Conservation (phyloP, 768 basidiomycete genomes). For the Boletellus ananiceps region DNA sequence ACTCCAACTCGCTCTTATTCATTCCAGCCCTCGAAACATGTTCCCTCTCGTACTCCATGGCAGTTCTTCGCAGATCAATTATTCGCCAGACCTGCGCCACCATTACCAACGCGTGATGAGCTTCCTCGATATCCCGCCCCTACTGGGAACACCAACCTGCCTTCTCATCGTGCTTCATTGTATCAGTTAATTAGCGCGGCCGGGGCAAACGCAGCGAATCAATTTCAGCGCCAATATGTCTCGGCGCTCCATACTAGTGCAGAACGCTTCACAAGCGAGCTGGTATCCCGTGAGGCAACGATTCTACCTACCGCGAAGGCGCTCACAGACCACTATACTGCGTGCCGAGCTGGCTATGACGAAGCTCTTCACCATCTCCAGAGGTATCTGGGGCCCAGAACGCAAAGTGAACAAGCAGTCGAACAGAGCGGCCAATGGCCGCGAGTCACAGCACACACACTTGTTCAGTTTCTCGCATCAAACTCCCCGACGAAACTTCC, state of each 20-base stretch:
- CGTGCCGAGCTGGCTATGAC: not conserved
- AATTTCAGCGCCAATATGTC: not conserved
- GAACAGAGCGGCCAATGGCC: constrained; percentile 32
- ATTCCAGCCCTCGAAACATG: not conserved
- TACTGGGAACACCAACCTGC: not conserved
- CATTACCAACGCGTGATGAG: not conserved
- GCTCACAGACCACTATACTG: constrained; percentile 1
- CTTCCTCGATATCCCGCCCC: not conserved
- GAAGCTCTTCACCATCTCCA: not conserved
- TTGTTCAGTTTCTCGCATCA: constrained; percentile 29
- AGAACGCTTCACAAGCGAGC: not conserved
- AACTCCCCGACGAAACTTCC: constrained; percentile 9
- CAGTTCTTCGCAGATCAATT: not conserved
- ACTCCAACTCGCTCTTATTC: not conserved
- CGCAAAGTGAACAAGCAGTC: constrained; percentile 10
- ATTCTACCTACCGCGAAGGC: not conserved
- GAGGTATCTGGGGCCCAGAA: constrained; percentile 9
- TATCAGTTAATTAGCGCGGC: not conserved
- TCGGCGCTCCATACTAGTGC: not conserved
- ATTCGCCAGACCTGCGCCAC: constrained; percentile 3
- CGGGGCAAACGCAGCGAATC: not conserved
- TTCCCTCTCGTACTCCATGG: not conserved
- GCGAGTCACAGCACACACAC: constrained; percentile 23
- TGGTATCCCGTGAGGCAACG: not conserved
- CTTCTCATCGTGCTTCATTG: not conserved